Conservation (phyloP, 2,329 filamentous ascomycete species). For the Trichoderma lentiforme region DNA sequence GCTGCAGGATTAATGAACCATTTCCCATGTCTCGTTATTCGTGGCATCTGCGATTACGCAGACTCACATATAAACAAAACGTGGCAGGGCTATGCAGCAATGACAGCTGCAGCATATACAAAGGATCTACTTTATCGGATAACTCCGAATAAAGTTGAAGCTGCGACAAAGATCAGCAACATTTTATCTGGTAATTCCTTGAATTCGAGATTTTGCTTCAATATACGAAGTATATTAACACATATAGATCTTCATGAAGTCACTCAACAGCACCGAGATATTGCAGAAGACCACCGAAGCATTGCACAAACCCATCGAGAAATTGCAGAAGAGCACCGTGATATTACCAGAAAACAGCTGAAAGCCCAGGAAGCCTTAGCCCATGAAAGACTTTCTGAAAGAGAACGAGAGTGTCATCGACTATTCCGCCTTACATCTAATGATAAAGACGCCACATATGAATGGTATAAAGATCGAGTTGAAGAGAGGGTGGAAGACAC, state of each 20-base stretch:
- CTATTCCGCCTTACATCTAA: background rate
- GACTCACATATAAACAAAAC: accelerated
- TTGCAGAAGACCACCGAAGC: background rate
- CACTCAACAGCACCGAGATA: background rate
- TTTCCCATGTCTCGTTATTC: background rate
- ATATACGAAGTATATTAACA: background rate
- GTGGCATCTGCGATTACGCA: background rate
- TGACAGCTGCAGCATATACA: background rate
- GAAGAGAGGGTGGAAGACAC: background rate
- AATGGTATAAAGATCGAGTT: background rate
- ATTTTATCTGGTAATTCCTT: background rate
- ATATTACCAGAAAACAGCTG: background rate
- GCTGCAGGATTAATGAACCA: background rate
- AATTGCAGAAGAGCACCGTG: no score
- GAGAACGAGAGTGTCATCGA: background rate
- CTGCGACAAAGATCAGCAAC: background rate
- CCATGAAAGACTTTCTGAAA: background rate
- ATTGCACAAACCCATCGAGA: no score
- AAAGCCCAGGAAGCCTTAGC: background rate
- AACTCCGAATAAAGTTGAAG: accelerated
- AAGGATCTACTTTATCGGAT: background rate
- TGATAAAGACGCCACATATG: background rate
- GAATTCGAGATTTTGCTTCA: no score
- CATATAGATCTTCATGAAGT: background rate
- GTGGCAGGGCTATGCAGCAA: background rate